A percentile compares a stretch with the other conserved stretches of the same genome.
phyloP scores from a whole-genome alignment of 2,329 filamentous ascomycete species.

The Talaromyces sp. region DNA sequence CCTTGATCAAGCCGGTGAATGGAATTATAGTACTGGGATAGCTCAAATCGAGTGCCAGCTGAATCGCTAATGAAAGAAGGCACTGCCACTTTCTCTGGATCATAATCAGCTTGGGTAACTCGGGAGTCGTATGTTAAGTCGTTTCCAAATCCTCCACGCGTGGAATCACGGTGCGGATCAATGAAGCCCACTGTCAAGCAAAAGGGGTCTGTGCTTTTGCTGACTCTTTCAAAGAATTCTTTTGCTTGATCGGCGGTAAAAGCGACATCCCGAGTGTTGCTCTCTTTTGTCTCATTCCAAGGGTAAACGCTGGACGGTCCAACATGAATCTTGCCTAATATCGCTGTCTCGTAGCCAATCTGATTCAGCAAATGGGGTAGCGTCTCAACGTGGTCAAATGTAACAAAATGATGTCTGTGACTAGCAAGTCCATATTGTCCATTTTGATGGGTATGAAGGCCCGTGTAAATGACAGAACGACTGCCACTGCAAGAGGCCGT shows the following conservation, averaged over 20 bases:
- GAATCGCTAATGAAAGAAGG: constrained; percentile 47
- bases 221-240: constrained; percentile 42
- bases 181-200: constrained; percentile 51
- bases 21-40: constrained; percentile 47
- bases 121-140: constrained; percentile 32
- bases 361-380: constrained; percentile 43
- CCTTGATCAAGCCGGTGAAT: constrained; percentile 50
- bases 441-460: constrained; percentile 52
- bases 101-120: constrained; percentile 29
- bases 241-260: constrained; percentile 43
- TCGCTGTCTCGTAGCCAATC: constrained; percentile 50
- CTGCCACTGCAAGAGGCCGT: constrained; percentile 53
- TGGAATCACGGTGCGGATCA: constrained; percentile 52
- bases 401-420: constrained; percentile 48
- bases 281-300: constrained; percentile 48
- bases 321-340: constrained; percentile 55
- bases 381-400: constrained; percentile 49
- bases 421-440: constrained; percentile 51
- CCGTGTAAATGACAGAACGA: constrained; percentile 53
- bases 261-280: constrained; percentile 49
- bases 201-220: constrained; percentile 40
- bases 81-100: constrained; percentile 41
- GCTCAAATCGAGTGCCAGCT: constrained; percentile 46
- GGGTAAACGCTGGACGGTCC: constrained; percentile 46
- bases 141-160: constrained; percentile 50